A percentile compares a stretch with the other conserved stretches of the same genome.
Conservation (phyloP, 331 rosid genomes). For the Acacia concinna region DNA sequence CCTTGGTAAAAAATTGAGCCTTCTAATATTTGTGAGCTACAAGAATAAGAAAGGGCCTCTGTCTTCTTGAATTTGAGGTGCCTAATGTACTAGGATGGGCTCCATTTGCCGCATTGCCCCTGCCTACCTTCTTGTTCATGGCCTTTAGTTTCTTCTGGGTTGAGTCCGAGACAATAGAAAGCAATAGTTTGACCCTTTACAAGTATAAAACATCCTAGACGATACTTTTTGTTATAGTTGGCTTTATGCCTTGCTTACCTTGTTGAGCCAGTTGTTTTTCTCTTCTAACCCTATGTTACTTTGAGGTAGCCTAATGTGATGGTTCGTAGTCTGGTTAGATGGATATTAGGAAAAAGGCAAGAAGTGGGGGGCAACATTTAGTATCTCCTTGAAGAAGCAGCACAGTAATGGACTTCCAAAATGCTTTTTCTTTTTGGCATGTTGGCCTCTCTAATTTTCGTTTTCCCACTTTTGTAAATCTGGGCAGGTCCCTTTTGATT, state of each 20-base stretch:
- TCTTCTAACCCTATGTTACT: background rate
- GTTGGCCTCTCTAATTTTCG: background rate
- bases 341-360: background rate
- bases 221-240: background rate
- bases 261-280: background rate
- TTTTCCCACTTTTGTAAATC: background rate
- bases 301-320: background rate
- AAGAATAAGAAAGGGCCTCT: background rate
- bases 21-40: background rate
- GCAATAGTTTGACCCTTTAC: background rate
- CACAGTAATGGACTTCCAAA: background rate
- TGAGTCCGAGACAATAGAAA: background rate
- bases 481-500: background rate
- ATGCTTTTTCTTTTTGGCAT: background rate
- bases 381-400: background rate
- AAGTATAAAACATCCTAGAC: background rate
- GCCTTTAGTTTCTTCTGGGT: background rate
- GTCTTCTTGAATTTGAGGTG: background rate
- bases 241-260: background rate
- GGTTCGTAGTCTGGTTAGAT: background rate
- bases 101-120: background rate
- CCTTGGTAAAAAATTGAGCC: background rate
- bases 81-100: background rate
- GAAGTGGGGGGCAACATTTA: background rate
- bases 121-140: background rate